Evolutionary conservation across 2,329 filamentous ascomycete species (phyloP).

Genomic region (Teratosphaeriaceae sp.): DNA sequence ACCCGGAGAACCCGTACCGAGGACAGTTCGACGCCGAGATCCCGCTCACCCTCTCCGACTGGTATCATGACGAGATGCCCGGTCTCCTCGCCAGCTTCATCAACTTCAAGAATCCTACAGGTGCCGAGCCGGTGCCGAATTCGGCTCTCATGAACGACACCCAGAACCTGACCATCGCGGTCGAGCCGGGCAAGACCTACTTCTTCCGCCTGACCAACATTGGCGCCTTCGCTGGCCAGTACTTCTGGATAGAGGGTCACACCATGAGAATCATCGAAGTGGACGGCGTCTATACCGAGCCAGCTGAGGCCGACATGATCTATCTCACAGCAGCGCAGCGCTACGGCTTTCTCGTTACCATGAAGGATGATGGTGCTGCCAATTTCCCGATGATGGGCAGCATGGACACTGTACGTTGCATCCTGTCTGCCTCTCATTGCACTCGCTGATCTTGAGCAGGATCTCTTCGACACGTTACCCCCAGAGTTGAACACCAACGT

Average conservation of each 20-base stretch:
- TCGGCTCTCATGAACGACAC: constrained; percentile 60
- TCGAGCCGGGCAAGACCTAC: constrained; percentile 52
- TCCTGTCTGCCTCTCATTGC: not conserved
- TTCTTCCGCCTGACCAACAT: constrained; percentile 63
- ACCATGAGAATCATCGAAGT: constrained; percentile 60
- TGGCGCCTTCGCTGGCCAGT: constrained; percentile 65
- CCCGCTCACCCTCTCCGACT: constrained; percentile 63
- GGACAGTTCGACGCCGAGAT: constrained; percentile 54
- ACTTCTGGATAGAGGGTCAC: constrained; percentile 64
- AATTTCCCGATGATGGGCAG: constrained; percentile 55
- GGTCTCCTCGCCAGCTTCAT: constrained; percentile 51
- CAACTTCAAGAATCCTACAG: constrained; percentile 47
- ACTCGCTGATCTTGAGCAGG: constrained; percentile 21
- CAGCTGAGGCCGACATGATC: constrained; percentile 52
- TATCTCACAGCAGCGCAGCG: constrained; percentile 65
- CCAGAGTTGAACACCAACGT: constrained; percentile 59
- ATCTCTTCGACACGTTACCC: constrained; percentile 61
- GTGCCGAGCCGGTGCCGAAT: constrained; percentile 60
- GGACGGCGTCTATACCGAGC: constrained; percentile 61
- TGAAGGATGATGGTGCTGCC: constrained; percentile 48
- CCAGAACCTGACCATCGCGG: constrained; percentile 37
- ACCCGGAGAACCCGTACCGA: constrained; percentile 46
- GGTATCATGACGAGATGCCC: constrained; percentile 58
- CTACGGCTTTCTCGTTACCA: constrained; percentile 59
- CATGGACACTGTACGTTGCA: constrained; percentile 38